phyloP scores from a whole-genome alignment of 164 flowering plant genomes.

The Pachysandra terminalis region DNA sequence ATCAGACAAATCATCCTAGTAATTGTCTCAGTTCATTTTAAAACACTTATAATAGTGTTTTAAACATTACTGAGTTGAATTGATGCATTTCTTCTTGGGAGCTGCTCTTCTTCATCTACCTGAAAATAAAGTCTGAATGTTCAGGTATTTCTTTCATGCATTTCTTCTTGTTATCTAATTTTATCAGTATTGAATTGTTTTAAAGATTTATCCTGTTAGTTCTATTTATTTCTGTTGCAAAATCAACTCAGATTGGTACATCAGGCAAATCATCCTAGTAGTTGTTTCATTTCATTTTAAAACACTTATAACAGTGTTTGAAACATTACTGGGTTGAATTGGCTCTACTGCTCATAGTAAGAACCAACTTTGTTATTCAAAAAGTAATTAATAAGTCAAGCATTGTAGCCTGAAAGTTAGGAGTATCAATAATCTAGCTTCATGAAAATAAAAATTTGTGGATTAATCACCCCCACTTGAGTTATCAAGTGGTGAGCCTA shows the following conservation, averaged over 20 bases:
- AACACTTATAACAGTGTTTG: not conserved
- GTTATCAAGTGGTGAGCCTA: not conserved
- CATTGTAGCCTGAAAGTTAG: not conserved
- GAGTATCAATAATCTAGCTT: not conserved
- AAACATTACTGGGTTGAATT: not conserved
- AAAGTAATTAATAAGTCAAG: not conserved
- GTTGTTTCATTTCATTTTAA: not conserved
- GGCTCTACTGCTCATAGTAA: not conserved
- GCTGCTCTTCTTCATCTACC: not conserved
- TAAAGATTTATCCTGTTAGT: too few species aligned
- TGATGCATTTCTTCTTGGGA: not conserved
- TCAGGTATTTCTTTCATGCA: conserved; percentile 18
- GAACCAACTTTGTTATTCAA: not conserved
- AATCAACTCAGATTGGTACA: too few species aligned
- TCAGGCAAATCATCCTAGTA: too few species aligned
- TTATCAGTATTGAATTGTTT: not conserved
- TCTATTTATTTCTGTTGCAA: not conserved
- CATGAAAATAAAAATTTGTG: not conserved
- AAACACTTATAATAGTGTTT: too few species aligned
- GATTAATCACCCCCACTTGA: not conserved
- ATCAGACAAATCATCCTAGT: not conserved
- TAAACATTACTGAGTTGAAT: too few species aligned
- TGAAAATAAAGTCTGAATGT: not conserved
- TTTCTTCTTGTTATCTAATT: not conserved
- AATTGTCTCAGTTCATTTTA: too few species aligned